Base-by-base conservation (phyloP, 257 asterid species). In the Fraxinus pennsylvanica region DNA sequence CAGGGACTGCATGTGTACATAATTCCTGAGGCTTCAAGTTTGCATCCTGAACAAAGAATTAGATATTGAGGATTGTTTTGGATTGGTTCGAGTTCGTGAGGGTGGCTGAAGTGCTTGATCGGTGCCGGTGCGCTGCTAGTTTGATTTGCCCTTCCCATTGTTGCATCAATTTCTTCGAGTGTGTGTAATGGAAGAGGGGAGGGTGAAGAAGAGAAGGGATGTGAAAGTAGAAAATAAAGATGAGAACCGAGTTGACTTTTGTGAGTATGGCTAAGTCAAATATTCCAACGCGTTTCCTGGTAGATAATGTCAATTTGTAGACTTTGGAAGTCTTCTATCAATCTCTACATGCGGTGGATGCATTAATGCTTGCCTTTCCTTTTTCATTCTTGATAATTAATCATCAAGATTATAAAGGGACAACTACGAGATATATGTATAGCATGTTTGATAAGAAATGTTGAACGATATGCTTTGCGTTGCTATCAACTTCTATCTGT, bases 1-100 rank as follows among this genome's bases (percentile, higher is more conserved):
- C 93, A 90, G 66, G 91, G 89, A 10, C 45, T 79, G 83, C 97
- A 91, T 1, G 82, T n/a, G 82, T 86, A 90, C 88, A 88, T 86
- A 69, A 47, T 73, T 65, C 84, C 87, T 59, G 72, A 74, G 38
- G 92, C 68, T 79, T 52, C 84, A 29, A 88, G 88, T 71, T 84
- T 84, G 85, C 96, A 91, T 2, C 87, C 90, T 21, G 92, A 85
- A 68, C 96, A 91, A 8, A 81, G 52, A 29, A 54, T 6, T 2
- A 13, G 67, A 19, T 13, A 21, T 41, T 82, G 71, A 10, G 83
- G 84, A 33, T 71, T 6, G 27, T 19, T 52, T 2, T 74, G 71
- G 85, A 75, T 66, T 14, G 81, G 88, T 75, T 73, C 68, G 85
- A 90, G 82, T 12, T 75, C 83, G 65, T 89, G 96, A 72, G 89